Percentiles rank a stretch among this genome's conserved stretches.
These are phyloP conservation scores for Lactarius tabidus DNA, from an alignment of 768 basidiomycete species.

Conservation along the genomic window DNA sequence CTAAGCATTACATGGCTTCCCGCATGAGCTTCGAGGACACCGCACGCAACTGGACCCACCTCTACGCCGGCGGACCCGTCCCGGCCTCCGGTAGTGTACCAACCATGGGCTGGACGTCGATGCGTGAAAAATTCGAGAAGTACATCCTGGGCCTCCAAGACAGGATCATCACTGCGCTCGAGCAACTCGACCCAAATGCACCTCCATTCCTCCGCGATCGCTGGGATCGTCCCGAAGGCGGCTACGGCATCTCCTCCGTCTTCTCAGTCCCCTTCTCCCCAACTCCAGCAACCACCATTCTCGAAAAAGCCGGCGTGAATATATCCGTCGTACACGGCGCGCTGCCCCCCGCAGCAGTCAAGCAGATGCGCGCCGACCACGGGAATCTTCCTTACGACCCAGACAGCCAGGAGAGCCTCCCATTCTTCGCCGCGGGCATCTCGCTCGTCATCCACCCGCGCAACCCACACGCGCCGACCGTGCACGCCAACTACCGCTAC, in stretches of 20 bases:
- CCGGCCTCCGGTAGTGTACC: slow-evolving; percentile 29
- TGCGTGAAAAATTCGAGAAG: slow-evolving; percentile 75
- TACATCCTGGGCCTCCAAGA: slow-evolving; percentile 78
- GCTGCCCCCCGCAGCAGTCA: slow-evolving; percentile 84
- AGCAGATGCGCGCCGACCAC: slow-evolving; percentile 95
- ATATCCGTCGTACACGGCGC: slow-evolving; percentile 86
- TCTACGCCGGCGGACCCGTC: slow-evolving; percentile 77
- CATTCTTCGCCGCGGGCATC: slow-evolving; percentile 91
- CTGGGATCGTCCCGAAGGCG: slow-evolving; percentile 66
- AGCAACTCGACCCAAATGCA: slow-evolving; percentile 69
- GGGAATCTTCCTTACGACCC: slow-evolving; percentile 62
- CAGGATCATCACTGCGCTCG: slow-evolving; percentile 70
- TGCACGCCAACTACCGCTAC: slow-evolving; percentile 96
- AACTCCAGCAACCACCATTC: slow-evolving; percentile 41
- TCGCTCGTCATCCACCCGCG: slow-evolving; percentile 92
- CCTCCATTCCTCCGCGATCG: slow-evolving; percentile 76
- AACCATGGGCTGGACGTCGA: slow-evolving; percentile 32
- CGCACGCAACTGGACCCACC: slow-evolving; percentile 89
- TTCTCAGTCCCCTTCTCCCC: slow-evolving; percentile 48
- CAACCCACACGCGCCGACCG: slow-evolving; percentile 90
- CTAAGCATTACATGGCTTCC: slow-evolving; percentile 92
- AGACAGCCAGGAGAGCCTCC: slow-evolving; percentile 57
- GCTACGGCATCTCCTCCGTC: slow-evolving; percentile 83
- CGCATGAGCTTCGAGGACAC: slow-evolving; percentile 86
- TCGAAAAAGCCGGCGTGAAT: slow-evolving; percentile 97